Percentiles rank a stretch among this genome's conserved stretches.
Evolutionary conservation across 2,329 filamentous ascomycete genomes (phyloP).

Genomic region (Alternaria infectoria): DNA sequence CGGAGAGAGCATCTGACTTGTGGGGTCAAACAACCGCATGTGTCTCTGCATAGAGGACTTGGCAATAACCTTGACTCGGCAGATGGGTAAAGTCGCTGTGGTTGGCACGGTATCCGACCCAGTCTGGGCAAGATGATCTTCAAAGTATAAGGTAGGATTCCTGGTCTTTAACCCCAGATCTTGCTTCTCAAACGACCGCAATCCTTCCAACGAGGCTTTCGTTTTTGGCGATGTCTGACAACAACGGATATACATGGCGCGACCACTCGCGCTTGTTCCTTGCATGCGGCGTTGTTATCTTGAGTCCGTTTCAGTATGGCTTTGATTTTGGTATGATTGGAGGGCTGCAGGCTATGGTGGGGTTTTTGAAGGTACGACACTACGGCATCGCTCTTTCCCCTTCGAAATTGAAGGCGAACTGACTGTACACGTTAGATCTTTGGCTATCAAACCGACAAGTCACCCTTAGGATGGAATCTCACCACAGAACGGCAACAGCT

Average conservation of each 20-base stretch:
- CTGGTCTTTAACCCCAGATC: neutral
- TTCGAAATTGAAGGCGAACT: neutral
- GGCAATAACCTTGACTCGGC: slow-evolving; percentile 29
- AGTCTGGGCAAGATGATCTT: slow-evolving; percentile 23
- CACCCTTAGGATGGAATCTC: slow-evolving; percentile 53
- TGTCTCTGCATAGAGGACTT: slow-evolving; percentile 9
- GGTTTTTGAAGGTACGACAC: slow-evolving; percentile 53
- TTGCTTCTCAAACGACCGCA: neutral
- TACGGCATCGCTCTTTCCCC: no score
- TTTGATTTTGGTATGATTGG: slow-evolving; percentile 61
- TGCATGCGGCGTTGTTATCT: slow-evolving; percentile 56
- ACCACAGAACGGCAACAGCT: slow-evolving; percentile 51
- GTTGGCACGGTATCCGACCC: slow-evolving; percentile 14
- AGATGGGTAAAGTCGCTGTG: slow-evolving; percentile 34
- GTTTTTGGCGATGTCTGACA: slow-evolving; percentile 33
- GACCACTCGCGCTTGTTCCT: slow-evolving; percentile 55
- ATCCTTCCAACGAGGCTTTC: neutral
- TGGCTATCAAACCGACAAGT: slow-evolving; percentile 36
- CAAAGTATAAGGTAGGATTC: slow-evolving; percentile 25
- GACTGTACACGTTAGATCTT: slow-evolving; percentile 27
- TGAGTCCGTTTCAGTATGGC: slow-evolving; percentile 62
- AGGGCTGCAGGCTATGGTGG: slow-evolving; percentile 59
- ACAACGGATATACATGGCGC: slow-evolving; percentile 34
- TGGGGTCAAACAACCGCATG: slow-evolving; percentile 32
- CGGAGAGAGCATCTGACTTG: slow-evolving; percentile 20